These are phyloP conservation scores for Blepharisma japonicum DNA, from an alignment of 73 alveolate genomes.

Conservation along the genomic window DNA sequence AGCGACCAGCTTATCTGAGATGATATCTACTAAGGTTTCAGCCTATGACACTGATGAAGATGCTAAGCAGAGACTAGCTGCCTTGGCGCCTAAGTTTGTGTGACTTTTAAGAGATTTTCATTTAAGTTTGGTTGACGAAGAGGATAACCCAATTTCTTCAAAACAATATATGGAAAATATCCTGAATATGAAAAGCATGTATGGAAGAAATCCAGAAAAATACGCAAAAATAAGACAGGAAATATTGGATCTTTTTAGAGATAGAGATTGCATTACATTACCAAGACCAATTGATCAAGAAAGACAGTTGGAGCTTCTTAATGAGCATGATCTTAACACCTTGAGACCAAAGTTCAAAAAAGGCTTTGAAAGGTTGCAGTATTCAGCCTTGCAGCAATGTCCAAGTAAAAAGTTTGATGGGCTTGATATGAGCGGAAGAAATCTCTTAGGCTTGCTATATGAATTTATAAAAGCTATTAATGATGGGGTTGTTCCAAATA, in stretches of 20 bases:
- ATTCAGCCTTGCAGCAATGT: conserved; percentile 73
- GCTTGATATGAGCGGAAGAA: conserved; percentile 74
- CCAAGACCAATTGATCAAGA: conserved; percentile 97
- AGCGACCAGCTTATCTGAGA: conserved; percentile 90
- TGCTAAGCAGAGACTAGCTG: conserved; percentile 48
- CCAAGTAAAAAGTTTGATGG: conserved; percentile 85
- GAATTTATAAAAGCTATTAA: conserved; percentile 71
- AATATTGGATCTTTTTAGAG: conserved; percentile 75
- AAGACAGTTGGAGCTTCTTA: conserved; percentile 81
- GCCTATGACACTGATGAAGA: conserved; percentile 6
- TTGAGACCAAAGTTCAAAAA: conserved; percentile 92
- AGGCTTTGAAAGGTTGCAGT: conserved; percentile 69
- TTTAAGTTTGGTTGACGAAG: conserved; percentile 74
- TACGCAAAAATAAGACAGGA: conserved; percentile 67
- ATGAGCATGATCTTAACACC: conserved; percentile 70
- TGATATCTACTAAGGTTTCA: conserved; percentile 59
- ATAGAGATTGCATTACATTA: conserved; percentile 90
- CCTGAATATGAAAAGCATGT: conserved; percentile 51
- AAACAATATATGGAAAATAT: conserved; percentile 95
- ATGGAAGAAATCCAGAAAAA: conserved; percentile 65
- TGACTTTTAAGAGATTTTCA: conserved; percentile 99
- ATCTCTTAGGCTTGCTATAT: conserved; percentile 65
- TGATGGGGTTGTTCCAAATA: conserved; percentile 80
- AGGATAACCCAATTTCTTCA: conserved; percentile 52
- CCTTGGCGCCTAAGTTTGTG: conserved; percentile 90